phyloP scores from a whole-genome alignment of 108 stramenopile species.

The Pseudonitzschia pungens region DNA sequence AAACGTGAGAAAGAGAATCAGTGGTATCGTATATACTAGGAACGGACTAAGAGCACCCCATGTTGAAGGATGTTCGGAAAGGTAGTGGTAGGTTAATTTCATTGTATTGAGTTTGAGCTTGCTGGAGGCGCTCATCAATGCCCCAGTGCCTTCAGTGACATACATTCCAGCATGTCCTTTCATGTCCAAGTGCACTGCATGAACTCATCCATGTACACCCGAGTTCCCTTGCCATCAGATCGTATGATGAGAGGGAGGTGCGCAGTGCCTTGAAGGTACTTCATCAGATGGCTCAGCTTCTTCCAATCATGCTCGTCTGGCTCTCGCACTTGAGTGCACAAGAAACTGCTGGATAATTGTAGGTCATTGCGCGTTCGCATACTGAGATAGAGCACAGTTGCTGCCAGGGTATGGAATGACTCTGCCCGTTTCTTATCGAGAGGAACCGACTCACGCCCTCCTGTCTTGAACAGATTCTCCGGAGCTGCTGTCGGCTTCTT shows the following conservation, averaged over 20 bases:
- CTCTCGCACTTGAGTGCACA: constrained; percentile 38
- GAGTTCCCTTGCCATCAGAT: constrained; percentile 3
- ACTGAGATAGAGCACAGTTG: constrained; percentile 37
- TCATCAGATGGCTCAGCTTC: constrained; percentile 38
- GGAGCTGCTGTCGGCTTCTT: constrained; percentile 26
- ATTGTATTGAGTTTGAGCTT: constrained; percentile 42
- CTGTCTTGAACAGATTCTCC: constrained; percentile 29
- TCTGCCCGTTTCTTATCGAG: background rate
- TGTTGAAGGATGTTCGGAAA: constrained; percentile 24
- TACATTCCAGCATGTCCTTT: constrained; percentile 48
- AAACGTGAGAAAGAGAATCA: constrained; percentile 14
- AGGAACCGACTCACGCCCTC: background rate
- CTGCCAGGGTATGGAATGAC: constrained; percentile 37
- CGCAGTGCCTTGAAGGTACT: constrained; percentile 34
- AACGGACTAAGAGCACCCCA: constrained; percentile 54
- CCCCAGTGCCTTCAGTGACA: constrained; percentile 47
- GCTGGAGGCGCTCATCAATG: constrained; percentile 15
- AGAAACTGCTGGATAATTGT: constrained; percentile 33
- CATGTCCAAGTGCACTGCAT: constrained; percentile 49
- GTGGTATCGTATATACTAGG: constrained; percentile 42
- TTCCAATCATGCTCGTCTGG: constrained; percentile 39
- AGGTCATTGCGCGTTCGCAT: constrained; percentile 41
- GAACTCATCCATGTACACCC: constrained; percentile 56
- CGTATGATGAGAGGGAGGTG: constrained; percentile 14
- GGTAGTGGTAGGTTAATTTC: constrained; percentile 30